Conservation (phyloP, 306 rosid species). For the Rosa chinensis region DNA sequence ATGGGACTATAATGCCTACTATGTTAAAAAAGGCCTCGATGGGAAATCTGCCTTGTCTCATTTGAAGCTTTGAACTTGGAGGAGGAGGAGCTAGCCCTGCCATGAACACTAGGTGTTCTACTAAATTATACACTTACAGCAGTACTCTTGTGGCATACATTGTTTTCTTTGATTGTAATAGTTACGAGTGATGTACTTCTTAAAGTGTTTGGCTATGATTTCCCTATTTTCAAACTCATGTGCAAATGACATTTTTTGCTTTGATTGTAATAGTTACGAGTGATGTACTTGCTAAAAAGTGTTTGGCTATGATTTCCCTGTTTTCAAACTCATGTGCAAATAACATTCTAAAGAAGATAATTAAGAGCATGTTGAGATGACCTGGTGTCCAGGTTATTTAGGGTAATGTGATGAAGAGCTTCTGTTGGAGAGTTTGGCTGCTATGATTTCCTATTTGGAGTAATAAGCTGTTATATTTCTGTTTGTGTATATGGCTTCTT, state of each 20-base stretch:
- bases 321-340: no score
- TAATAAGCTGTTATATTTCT: no score
- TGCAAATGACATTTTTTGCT: background rate
- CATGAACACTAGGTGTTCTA: background rate
- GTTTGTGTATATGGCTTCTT: no score
- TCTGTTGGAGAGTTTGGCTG: background rate
- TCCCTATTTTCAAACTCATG: background rate
- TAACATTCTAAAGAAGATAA: no score
- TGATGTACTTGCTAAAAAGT: no score
- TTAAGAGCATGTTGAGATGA: background rate
- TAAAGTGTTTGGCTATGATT: background rate
- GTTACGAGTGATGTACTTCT: constrained; percentile 36
- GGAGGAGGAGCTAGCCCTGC: background rate
- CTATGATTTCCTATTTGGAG: constrained; percentile 23
- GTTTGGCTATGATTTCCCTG: no score
- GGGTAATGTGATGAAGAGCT: background rate
- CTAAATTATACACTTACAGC: no score
- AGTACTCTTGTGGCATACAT: background rate
- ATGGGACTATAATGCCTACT: background rate
- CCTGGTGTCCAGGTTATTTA: no score
- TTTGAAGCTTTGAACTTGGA: background rate
- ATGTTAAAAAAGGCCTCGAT: background rate
- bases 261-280: background rate
- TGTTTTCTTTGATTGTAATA: background rate
- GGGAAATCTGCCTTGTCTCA: constrained; percentile 6